Evolutionary conservation across 306 rosid species (phyloP), one percentile per base, ranked within the genome.

Genomic region (Prunus salicina): DNA sequence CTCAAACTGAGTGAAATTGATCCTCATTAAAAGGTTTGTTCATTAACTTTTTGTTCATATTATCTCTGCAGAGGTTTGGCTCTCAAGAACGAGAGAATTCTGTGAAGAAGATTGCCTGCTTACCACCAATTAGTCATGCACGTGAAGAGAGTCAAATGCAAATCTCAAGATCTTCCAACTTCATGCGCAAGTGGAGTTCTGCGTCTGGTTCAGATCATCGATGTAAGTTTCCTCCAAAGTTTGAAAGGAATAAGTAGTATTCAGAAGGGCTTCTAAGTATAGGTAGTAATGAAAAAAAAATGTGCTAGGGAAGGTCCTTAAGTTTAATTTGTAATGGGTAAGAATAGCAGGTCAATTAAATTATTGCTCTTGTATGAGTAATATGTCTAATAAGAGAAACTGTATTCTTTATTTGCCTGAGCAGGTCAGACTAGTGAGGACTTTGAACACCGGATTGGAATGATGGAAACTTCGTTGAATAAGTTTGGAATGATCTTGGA

Each of bases 401-500:
- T 50, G 18, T 72, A 65, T 71, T 12, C 76, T 47, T 78, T 67
- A 34, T 79, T 71, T 81, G 41, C 65, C 76, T 61, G 56, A 50
- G 73, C 93, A 96, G 99, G 90, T 80, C 96, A 89, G 83, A 79
- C 78, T 71, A 84, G 91, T 81, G 99, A 91, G 84, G 98, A 91
- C 85, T 84, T 91, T 53, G 97, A 91, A 75, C 90, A 85, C 81
- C 90, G 97, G 70, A 84, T 96, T 80, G 90, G 91, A 85, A 69
- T 80, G 64, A 89, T 96, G 87, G 98, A 96, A 91, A 91, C 92
- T 74, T 88, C 98, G 79, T 73, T 96, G 74, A 91, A 78, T 80
- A 89, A 91, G 87, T 88, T 91, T 45, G 91, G 90, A 55, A 92
- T 92, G 93, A 86, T 91, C 78, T 81, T 96, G 94, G 99, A 96